phyloP scores from a whole-genome alignment of 2,329 filamentous ascomycete species.

The Diaporthe longicolla region DNA sequence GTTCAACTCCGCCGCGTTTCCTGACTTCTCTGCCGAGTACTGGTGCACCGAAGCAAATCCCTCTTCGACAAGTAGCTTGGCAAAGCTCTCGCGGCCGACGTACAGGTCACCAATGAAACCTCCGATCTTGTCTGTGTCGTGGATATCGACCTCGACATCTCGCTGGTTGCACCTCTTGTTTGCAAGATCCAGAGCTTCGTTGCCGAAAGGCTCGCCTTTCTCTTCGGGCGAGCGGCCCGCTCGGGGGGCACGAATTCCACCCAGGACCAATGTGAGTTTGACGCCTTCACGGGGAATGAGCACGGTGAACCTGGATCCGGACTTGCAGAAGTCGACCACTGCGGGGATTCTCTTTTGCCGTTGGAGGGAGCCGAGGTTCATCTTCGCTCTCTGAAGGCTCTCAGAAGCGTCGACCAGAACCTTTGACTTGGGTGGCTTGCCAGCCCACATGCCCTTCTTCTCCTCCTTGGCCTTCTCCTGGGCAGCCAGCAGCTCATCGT shows the following conservation, averaged over 20 bases:
- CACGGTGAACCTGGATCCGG: constrained; percentile 93
- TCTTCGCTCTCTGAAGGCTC: constrained; percentile 93
- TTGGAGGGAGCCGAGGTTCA: constrained; percentile 88
- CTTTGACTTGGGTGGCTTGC: constrained; percentile 87
- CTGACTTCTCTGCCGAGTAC: constrained; percentile 96
- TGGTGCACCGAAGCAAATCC: constrained; percentile 92
- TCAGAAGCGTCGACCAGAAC: constrained; percentile 93
- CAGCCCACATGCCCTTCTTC: constrained; percentile 94
- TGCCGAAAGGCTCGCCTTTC: constrained; percentile 91
- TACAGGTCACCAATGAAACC: constrained; percentile 97
- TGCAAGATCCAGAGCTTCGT: constrained; percentile 93
- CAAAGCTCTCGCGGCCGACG: constrained; percentile 95
- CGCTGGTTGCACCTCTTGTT: constrained; percentile 91
- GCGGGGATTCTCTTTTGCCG: constrained; percentile 94
- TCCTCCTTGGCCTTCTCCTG: constrained; percentile 88
- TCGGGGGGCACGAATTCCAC: constrained; percentile 90
- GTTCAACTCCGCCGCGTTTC: constrained; percentile 88
- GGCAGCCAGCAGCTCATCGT: constrained; percentile 87
- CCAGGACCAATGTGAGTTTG: constrained; percentile 95
- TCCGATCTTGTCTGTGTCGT: constrained; percentile 95
- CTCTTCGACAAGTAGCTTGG: constrained; percentile 93
- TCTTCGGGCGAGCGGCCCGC: constrained; percentile 83
- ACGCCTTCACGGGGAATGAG: constrained; percentile 92
- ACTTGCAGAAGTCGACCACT: constrained; percentile 97
- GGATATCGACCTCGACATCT: constrained; percentile 95